Percentiles rank a stretch among this genome's conserved stretches.
These are phyloP conservation scores for Collybiopsis luxurians DNA, from an alignment of 768 basidiomycete species.

Conservation along the genomic window DNA sequence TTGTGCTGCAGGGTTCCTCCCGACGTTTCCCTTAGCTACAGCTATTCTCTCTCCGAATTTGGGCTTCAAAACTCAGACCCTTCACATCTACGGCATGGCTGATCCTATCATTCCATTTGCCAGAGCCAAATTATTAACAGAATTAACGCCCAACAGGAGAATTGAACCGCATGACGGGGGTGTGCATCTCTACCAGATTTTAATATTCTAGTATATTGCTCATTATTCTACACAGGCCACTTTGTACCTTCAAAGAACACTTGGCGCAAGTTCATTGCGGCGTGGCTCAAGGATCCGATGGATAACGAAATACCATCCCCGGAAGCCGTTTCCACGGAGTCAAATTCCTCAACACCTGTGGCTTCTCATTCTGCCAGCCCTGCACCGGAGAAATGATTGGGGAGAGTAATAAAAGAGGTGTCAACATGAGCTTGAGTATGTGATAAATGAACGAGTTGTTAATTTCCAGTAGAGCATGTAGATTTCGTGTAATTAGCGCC, in stretches of 20 bases:
- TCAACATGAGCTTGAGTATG: too few species aligned
- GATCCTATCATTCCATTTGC: slow-evolving; percentile 76
- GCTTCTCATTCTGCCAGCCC: background rate
- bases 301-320: slow-evolving; percentile 46
- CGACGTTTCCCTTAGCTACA: slow-evolving; percentile 43
- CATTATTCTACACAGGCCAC: slow-evolving; percentile 52
- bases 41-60: slow-evolving; percentile 40
- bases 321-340: slow-evolving; percentile 8
- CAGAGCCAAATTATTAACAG: slow-evolving; percentile 56
- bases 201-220: background rate
- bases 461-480: too few species aligned
- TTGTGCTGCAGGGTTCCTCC: slow-evolving; percentile 68
- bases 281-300: slow-evolving; percentile 56
- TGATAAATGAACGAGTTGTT: too few species aligned
- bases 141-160: slow-evolving; percentile 51
- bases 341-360: background rate
- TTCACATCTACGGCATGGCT: slow-evolving; percentile 73
- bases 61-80: slow-evolving; percentile 65
- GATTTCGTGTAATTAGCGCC: too few species aligned
- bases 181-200: slow-evolving; percentile 28
- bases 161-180: slow-evolving; percentile 82
- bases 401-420: too few species aligned
- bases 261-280: slow-evolving; percentile 74
- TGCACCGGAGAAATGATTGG: too few species aligned
- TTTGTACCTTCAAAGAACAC: slow-evolving; percentile 76